phyloP scores from a whole-genome alignment of 495 filamentous ascomycete genomes.

The Penicillium nucicola region DNA sequence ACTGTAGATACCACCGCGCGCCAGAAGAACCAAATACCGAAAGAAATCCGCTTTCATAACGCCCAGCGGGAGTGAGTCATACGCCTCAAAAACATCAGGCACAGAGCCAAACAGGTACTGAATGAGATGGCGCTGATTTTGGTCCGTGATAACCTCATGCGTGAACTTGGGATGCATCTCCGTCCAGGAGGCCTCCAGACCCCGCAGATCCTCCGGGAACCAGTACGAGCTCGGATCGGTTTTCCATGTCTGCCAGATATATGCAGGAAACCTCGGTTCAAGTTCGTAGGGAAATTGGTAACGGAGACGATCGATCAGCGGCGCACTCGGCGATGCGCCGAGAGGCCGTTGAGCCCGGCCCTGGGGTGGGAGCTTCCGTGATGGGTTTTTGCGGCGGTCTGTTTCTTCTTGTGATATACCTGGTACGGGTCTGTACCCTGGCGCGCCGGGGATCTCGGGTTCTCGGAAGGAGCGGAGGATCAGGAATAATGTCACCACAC shows the following conservation, averaged over 20 bases:
- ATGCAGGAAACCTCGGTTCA: slow-evolving; percentile 84
- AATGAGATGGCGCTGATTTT: slow-evolving; percentile 75
- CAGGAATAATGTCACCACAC: slow-evolving; percentile 67
- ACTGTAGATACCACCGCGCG: slow-evolving; percentile 91
- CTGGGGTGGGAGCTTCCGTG: slow-evolving; percentile 16
- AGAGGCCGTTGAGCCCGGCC: slow-evolving; percentile 33
- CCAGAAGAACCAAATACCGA: slow-evolving; percentile 90
- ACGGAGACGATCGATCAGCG: slow-evolving; percentile 77
- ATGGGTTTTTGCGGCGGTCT: slow-evolving; percentile 1
- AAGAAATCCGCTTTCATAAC: slow-evolving; percentile 98
- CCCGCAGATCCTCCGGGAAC: slow-evolving; percentile 71
- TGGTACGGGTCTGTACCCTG: slow-evolving; percentile 18
- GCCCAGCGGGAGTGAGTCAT: slow-evolving; percentile 75
- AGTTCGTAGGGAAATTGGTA: slow-evolving; percentile 94
- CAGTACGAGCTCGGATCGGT: slow-evolving; percentile 76
- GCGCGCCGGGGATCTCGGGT: slow-evolving; percentile 23
- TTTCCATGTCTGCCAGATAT: slow-evolving; percentile 99
- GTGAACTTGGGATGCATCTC: slow-evolving; percentile 86
- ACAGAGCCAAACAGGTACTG: slow-evolving; percentile 82
- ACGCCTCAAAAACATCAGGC: slow-evolving; percentile 92
- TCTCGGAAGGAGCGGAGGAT: slow-evolving; percentile 63
- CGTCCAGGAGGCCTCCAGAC: slow-evolving; percentile 87
- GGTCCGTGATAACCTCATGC: slow-evolving; percentile 94
- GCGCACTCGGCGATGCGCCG: slow-evolving; percentile 35
- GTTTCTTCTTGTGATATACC: slow-evolving; percentile 22